Conservation (phyloP, 2,329 filamentous ascomycete species). For the Ascochyta koolunga region DNA sequence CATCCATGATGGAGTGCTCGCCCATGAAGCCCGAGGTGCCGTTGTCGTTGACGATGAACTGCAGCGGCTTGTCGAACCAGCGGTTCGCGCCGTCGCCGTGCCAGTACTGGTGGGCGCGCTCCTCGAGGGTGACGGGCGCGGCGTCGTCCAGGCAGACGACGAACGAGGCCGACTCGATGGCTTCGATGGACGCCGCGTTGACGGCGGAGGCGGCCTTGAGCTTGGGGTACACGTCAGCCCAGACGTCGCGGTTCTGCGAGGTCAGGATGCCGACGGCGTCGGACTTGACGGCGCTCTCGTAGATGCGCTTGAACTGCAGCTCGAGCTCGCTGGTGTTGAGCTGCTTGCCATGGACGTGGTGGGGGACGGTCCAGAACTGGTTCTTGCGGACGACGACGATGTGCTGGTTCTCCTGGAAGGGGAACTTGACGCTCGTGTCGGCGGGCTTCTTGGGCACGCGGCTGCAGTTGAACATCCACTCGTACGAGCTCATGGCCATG, state of each 20-base stretch:
- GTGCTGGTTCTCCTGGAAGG: constrained; percentile 77
- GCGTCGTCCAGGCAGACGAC: constrained; percentile 93
- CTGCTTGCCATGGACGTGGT: constrained; percentile 81
- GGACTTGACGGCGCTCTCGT: constrained; percentile 73
- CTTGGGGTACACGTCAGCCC: constrained; percentile 71
- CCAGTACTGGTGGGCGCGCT: constrained; percentile 96
- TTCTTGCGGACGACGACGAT: constrained; percentile 93
- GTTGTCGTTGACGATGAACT: constrained; percentile 98
- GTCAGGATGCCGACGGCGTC: constrained; percentile 85
- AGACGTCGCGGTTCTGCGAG: constrained; percentile 90
- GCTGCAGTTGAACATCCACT: constrained; percentile 98
- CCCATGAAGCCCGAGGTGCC: constrained; percentile 97
- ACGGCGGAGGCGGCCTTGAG: constrained; percentile 77
- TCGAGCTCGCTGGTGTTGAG: constrained; percentile 90
- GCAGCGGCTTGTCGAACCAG: constrained; percentile 97
- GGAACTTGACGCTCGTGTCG: constrained; percentile 84
- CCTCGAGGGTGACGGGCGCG: constrained; percentile 88
- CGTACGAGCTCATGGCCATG: constrained; percentile 97
- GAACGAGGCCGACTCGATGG: constrained; percentile 88
- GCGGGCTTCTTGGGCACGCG: constrained; percentile 81
- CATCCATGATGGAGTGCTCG: constrained; percentile 99
- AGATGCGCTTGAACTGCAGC: constrained; percentile 84
- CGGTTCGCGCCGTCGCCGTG: constrained; percentile 94
- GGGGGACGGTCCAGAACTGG: constrained; percentile 91
- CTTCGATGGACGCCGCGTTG: constrained; percentile 78